Evolutionary conservation across 441 rosid genomes (phyloP), one percentile per base, ranked within the genome.

Genomic region (Euphorbia schlechtendalii): DNA sequence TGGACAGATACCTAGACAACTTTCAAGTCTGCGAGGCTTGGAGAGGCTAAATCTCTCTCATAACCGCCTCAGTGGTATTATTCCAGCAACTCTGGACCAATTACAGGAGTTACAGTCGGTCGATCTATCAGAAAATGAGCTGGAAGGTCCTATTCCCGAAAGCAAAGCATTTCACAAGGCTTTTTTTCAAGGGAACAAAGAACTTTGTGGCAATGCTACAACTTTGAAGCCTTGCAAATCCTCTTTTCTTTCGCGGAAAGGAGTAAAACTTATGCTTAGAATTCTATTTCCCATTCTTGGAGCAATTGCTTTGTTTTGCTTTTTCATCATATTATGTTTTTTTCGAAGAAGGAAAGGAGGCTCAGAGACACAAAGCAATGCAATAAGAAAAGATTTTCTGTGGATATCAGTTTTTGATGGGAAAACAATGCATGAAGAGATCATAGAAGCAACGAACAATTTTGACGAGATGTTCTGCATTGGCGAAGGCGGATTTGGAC

Each of bases 121-220:
- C 9, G 56, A 53, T 24, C 30, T 53, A 53, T 53, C 56, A 22
- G 30, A 53, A 22, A 53, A 53, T 17, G 17, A 10, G 30, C 6
- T 53, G 15, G 10, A 1, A 8, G 84, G 84, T 38, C 77, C 70
- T 0, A 18, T 80, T 32, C 81, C 84, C 0, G 27, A 74, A 27
- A 68, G 17, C 59, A 43, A 71, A 43, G 77, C 76, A n/a, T 80
- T 82, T 61, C 56, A 11, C 4, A 43, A 67, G 1, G 78, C 80
- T 38, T 73, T 59, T 6, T 34, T 80, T 14, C 27, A 61, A 32
- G 78, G 73, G 21, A 82, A 80, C 11, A 41, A 9, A 18, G 75
- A 70, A 9, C 46, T 82, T 27, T 78, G 81, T 13, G 84, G 86
- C 64, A 41, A 40, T 32, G 0, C 8, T 30, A 0, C 14, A 24